phyloP scores from a whole-genome alignment of 768 basidiomycete genomes.

The Serendipita indica region DNA sequence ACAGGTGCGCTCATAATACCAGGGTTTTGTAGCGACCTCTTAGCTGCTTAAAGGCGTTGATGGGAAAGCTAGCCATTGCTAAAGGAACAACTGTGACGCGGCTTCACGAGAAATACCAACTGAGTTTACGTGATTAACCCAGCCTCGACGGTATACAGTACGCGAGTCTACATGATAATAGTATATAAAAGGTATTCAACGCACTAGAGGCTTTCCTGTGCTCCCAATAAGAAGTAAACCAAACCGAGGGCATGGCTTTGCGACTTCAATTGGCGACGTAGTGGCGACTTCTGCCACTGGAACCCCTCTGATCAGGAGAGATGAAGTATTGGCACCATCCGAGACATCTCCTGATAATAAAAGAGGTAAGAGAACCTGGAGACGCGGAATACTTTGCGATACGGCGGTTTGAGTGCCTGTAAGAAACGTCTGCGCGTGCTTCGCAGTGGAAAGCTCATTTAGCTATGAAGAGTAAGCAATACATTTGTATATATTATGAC shows the following conservation, averaged over 20 bases:
- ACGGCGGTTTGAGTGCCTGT: conserved; percentile 20
- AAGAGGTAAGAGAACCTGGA: conserved; percentile 46
- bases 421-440: conserved; percentile 9
- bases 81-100: conserved; percentile 57
- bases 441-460: not conserved
- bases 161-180: not conserved
- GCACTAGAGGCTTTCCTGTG: conserved; percentile 1
- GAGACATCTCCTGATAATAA: conserved; percentile 26
- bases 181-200: not conserved
- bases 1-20: conserved; percentile 47
- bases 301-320: conserved; percentile 34
- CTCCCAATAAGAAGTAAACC: conserved; percentile 53
- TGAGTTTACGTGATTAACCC: conserved; percentile 41
- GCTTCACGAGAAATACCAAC: conserved; percentile 56
- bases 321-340: conserved; percentile 15
- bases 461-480: not conserved
- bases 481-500: not conserved
- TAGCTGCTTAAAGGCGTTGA: conserved; percentile 40
- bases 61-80: conserved; percentile 66
- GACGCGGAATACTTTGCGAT: conserved; percentile 34
- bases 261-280: conserved; percentile 40
- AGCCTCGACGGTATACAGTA: not conserved
- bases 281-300: conserved; percentile 20
- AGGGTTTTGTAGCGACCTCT: not conserved
- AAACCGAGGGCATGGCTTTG: conserved; percentile 60